Evolutionary conservation across 164 flowering plant species (phyloP), one percentile per base, ranked within the genome.

Genomic region (Houttuynia cordata): DNA sequence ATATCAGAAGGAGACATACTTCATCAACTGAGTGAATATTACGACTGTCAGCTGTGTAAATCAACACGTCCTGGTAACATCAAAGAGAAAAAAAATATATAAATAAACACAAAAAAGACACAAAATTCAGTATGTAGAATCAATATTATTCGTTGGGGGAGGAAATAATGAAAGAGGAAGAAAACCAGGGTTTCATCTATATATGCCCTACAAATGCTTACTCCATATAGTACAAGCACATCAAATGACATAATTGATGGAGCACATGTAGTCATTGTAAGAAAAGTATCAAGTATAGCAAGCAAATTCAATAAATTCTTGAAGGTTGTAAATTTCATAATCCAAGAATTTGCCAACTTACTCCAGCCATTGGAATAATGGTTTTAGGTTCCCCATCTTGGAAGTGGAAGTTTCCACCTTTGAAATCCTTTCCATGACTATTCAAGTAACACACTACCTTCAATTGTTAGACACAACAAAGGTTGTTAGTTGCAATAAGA

Each of bases 381-480:
- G 84, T 79, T 49, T 75, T 52, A 21, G 95, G 99, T 61, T 85
- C 84, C 49, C 97, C 97, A 67, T 84, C 86, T 67, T 83, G 95
- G 72, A 94, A 94, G 73, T 84, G 93, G 75, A 94, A 88, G 24
- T 79, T 67, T 49, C 99, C 99, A 58, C 99, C 99, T 45, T 69
- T 55, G 65, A 88, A 94, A 73, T 88, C 94, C 69, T 74, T 71
- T 52, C 73, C 86, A 65, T 76, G 78, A 69, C 67, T 83, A 73
- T 91, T 93, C 73, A 93, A 67, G 68, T 91, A 93, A 69, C 97
- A 93, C 18, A 93, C 99, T 69, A 83, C 96, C 97, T 93, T 74
- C 62, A 41, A 12, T 50, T 56, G n/a, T 65, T 19, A 57, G 24
- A 57, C 40, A 70, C 42, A 70, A 24, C 12, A 58, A 59, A 64